A percentile compares a stretch with the other conserved stretches of the same genome.
Conservation (phyloP, 495 filamentous ascomycete species). For the Podospora australis region DNA sequence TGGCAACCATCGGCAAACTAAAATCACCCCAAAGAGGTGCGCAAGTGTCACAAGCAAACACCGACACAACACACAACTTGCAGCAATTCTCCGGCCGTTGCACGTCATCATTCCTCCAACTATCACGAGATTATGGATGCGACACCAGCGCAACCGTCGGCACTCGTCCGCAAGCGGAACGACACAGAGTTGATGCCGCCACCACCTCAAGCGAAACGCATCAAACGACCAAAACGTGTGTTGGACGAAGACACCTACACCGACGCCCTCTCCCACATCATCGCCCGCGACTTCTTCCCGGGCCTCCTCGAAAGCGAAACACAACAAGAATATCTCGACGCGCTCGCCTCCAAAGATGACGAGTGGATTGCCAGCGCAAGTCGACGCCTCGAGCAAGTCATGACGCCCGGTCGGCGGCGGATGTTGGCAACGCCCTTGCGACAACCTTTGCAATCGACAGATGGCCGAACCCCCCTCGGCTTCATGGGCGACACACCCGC, state of each 20-base stretch:
- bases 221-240: conserved; percentile 84
- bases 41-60: too few species aligned
- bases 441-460: conserved; percentile 26
- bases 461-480: conserved; percentile 41
- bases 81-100: too few species aligned
- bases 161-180: conserved; percentile 57
- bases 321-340: conserved; percentile 88
- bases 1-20: too few species aligned
- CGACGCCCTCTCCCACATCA: conserved; percentile 84
- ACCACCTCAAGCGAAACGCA: conserved; percentile 80
- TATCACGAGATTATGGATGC: conserved; percentile 34
- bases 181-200: conserved; percentile 82
- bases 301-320: conserved; percentile 78
- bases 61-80: too few species aligned
- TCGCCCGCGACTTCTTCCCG: conserved; percentile 94
- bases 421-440: conserved; percentile 14
- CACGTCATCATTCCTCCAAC: background rate
- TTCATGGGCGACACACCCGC: conserved; percentile 64
- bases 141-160: conserved; percentile 21
- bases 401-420: conserved; percentile 66
- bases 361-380: conserved; percentile 82
- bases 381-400: conserved; percentile 64
- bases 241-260: conserved; percentile 95
- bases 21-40: too few species aligned
- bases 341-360: conserved; percentile 73